A percentile compares a stretch with the other conserved stretches of the same genome.
phyloP scores from a whole-genome alignment of 495 filamentous ascomycete genomes.

The Hypoxylon fuscum region DNA sequence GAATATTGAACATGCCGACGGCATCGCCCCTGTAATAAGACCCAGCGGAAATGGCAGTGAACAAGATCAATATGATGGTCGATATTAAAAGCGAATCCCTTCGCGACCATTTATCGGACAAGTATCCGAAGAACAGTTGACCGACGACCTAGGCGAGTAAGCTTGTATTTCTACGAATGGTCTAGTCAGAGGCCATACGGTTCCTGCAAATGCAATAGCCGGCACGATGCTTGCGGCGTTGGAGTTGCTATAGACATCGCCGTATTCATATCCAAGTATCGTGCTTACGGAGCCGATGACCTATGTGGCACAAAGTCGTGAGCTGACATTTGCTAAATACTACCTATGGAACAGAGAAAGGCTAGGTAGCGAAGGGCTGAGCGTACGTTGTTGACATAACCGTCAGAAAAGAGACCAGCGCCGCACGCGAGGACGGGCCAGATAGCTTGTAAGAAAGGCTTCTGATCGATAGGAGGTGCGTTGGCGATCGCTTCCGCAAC shows the following conservation, averaged over 20 bases:
- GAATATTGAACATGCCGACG: constrained; percentile 77
- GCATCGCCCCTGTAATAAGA: constrained; percentile 73
- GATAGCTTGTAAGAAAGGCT: constrained; percentile 44
- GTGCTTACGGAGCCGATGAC: constrained; percentile 86
- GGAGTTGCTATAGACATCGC: constrained; percentile 68
- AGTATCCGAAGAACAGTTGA: constrained; percentile 82
- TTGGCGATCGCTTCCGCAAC: constrained; percentile 14
- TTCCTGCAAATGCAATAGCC: constrained; percentile 87
- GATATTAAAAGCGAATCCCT: constrained; percentile 82
- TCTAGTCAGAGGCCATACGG: constrained; percentile 49
- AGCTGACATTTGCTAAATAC: not conserved
- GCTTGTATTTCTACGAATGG: constrained; percentile 2
- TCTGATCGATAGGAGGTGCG: constrained; percentile 39
- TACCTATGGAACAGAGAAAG: too few relatives aligned
- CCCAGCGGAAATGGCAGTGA: constrained; percentile 81
- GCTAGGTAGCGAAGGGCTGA: not conserved
- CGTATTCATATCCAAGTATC: constrained; percentile 71
- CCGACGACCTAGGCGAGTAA: constrained; percentile 65
- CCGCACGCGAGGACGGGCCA: constrained; percentile 78
- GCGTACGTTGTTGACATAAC: constrained; percentile 80
- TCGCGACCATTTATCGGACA: constrained; percentile 83
- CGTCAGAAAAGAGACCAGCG: constrained; percentile 89
- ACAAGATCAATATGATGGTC: constrained; percentile 83
- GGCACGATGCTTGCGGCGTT: constrained; percentile 73
- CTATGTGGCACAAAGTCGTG: constrained; percentile 48